phyloP scores from a whole-genome alignment of 2,329 filamentous ascomycete genomes.

The Leptosphaerulina australis region DNA sequence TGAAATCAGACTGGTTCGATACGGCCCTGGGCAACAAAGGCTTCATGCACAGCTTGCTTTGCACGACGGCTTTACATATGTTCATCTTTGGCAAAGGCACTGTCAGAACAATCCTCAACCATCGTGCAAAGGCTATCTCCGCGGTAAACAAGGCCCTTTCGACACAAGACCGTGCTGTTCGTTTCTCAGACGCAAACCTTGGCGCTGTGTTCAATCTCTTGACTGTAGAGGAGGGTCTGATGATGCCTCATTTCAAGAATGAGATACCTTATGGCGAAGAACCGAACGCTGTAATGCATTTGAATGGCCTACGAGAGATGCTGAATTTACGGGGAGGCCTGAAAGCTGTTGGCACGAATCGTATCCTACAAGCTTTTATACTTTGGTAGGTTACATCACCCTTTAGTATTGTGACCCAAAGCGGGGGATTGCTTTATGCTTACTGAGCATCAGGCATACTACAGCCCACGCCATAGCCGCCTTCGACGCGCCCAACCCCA shows the following conservation, averaged over 20 bases:
- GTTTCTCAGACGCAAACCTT: conserved; percentile 47
- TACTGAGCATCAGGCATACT: conserved; percentile 50
- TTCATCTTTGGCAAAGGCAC: conserved; percentile 42
- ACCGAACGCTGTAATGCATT: conserved; percentile 42
- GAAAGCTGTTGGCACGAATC: conserved; percentile 42
- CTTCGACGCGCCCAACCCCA: conserved; percentile 42
- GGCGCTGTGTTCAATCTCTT: conserved; percentile 49
- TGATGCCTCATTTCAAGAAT: conserved; percentile 30
- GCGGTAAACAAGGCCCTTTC: conserved; percentile 44
- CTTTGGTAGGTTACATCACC: conserved; percentile 43
- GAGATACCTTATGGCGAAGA: conserved; percentile 34
- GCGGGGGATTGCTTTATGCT: conserved; percentile 42
- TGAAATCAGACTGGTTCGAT: conserved; percentile 47
- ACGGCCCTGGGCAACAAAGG: conserved; percentile 42
- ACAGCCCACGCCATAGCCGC: conserved; percentile 47
- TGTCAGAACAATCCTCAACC: conserved; percentile 39
- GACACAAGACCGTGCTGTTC: conserved; percentile 29
- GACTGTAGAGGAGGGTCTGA: conserved; percentile 44
- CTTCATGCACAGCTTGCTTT: conserved; percentile 50
- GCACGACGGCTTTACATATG: conserved; percentile 43
- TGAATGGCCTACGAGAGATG: conserved; percentile 44
- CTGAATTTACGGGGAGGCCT: conserved; percentile 45
- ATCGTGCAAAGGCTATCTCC: conserved; percentile 43
- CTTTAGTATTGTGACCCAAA: conserved; percentile 23
- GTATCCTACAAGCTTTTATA: conserved; percentile 50